Evolutionary conservation across 805 yeast genomes (phyloP).

Genomic region (Blastobotrys parvus): DNA sequence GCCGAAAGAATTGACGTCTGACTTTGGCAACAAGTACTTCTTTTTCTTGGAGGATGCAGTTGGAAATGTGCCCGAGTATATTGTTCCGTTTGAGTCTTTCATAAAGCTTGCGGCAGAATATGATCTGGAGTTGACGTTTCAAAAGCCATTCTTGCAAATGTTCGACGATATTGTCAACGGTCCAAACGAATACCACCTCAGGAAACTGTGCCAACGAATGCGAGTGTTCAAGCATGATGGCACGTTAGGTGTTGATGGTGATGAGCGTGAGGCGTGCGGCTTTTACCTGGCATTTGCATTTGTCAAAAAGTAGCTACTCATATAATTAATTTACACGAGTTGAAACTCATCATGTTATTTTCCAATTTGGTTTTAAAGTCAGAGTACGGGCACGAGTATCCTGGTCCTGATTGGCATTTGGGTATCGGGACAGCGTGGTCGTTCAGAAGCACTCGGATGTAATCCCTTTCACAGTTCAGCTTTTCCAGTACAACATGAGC

Average conservation of each 20-base stretch:
- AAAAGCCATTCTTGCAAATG: conserved; percentile 71
- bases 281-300: conserved; percentile 81
- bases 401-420: conserved; percentile 42
- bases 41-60: conserved; percentile 88
- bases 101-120: conserved; percentile 78
- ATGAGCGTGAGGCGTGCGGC: conserved; percentile 80
- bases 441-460: conserved; percentile 40
- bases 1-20: conserved; percentile 64
- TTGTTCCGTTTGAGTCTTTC: conserved; percentile 87
- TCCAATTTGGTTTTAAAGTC: background rate
- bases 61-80: conserved; percentile 93
- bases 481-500: background rate
- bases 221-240: conserved; percentile 67
- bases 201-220: conserved; percentile 25
- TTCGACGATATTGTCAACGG: conserved; percentile 75
- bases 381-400: conserved; percentile 31
- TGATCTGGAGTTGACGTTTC: conserved; percentile 61
- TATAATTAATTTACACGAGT: background rate
- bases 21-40: conserved; percentile 77
- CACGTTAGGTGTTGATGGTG: conserved; percentile 77
- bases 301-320: conserved; percentile 26
- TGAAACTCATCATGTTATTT: no score
- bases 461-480: conserved; percentile 14
- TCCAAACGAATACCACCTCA: conserved; percentile 18
- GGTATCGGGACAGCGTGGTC: conserved; percentile 46